These are phyloP conservation scores for Penicillium vulpinum DNA, from an alignment of 2,329 filamentous ascomycete species.

Conservation along the genomic window DNA sequence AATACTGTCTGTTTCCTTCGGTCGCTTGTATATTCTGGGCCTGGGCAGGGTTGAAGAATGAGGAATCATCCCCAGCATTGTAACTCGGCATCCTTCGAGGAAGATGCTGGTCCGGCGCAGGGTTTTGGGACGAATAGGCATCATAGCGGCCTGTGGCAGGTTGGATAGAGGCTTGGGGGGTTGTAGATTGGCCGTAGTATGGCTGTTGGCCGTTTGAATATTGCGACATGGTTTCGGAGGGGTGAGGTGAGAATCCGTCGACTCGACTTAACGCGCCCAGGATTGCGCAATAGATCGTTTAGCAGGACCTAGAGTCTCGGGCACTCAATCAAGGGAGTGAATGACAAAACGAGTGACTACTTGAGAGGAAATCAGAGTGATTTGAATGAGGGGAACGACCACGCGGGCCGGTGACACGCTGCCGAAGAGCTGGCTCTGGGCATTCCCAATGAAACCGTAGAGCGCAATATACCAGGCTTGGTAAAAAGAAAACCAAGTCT, in stretches of 20 bases:
- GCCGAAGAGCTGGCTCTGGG: constrained; percentile 1
- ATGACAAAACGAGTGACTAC: constrained; percentile 3
- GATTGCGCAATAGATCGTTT: not conserved
- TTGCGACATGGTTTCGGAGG: constrained; percentile 51
- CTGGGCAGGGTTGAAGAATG: constrained; percentile 46
- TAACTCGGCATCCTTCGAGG: constrained; percentile 67
- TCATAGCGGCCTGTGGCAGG: constrained; percentile 40
- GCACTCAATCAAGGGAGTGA: not conserved
- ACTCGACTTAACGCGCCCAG: not conserved
- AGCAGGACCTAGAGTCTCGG: not conserved
- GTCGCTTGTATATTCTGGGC: constrained; percentile 33
- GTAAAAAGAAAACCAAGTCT: not conserved
- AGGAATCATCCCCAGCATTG: constrained; percentile 71
- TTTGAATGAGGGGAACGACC: constrained; percentile 10
- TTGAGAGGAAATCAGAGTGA: not conserved
- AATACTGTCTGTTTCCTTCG: constrained; percentile 37
- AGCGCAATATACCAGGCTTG: not conserved
- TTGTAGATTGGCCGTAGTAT: constrained; percentile 43
- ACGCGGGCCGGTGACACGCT: constrained; percentile 9
- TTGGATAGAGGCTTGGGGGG: constrained; percentile 32
- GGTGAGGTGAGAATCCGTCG: not conserved
- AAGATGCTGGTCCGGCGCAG: constrained; percentile 43
- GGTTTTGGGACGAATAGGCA: constrained; percentile 40
- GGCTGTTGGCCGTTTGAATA: constrained; percentile 55
- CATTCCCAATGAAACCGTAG: constrained; percentile 6